phyloP scores from a whole-genome alignment of 768 basidiomycete genomes.

The Hericium coralloides region DNA sequence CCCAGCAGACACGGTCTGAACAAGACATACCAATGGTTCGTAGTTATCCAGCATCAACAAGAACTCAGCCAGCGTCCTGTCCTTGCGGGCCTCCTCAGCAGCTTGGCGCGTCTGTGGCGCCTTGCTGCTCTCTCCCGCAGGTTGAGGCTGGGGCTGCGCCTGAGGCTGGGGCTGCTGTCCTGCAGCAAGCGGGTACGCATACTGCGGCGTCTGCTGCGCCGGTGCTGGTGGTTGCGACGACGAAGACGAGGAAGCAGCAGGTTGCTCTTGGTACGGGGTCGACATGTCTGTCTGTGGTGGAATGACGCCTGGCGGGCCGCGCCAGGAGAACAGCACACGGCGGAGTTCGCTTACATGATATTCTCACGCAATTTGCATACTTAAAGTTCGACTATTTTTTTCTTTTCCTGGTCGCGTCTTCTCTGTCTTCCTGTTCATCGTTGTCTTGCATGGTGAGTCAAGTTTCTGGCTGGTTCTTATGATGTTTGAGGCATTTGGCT shows the following conservation, averaged over 20 bases:
- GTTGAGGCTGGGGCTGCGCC: constrained; percentile 11
- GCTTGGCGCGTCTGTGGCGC: constrained; percentile 53
- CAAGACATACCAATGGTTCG: constrained; percentile 70
- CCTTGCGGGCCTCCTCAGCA: constrained; percentile 77
- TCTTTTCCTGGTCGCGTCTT: background rate
- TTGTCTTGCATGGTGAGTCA: constrained; percentile 17
- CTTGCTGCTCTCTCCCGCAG: constrained; percentile 7
- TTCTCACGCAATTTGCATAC: background rate
- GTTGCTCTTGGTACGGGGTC: background rate
- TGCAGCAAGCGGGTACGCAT: constrained; percentile 13
- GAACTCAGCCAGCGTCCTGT: constrained; percentile 87
- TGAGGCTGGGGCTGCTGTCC: constrained; percentile 13
- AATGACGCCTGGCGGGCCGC: background rate
- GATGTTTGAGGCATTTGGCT: constrained; percentile 96
- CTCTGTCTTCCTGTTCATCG: background rate
- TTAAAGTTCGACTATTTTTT: background rate
- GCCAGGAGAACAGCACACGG: background rate
- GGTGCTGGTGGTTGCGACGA: constrained; percentile 6
- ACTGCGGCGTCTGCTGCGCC: constrained; percentile 12
- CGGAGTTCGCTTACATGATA: background rate
- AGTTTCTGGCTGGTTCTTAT: constrained; percentile 21
- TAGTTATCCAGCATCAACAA: constrained; percentile 95
- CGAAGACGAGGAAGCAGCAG: constrained; percentile 13
- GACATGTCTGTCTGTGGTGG: background rate
- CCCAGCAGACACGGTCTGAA: background rate